Evolutionary conservation across 148 eudicot genomes (phyloP).

Genomic region (Linanthus parryae): DNA sequence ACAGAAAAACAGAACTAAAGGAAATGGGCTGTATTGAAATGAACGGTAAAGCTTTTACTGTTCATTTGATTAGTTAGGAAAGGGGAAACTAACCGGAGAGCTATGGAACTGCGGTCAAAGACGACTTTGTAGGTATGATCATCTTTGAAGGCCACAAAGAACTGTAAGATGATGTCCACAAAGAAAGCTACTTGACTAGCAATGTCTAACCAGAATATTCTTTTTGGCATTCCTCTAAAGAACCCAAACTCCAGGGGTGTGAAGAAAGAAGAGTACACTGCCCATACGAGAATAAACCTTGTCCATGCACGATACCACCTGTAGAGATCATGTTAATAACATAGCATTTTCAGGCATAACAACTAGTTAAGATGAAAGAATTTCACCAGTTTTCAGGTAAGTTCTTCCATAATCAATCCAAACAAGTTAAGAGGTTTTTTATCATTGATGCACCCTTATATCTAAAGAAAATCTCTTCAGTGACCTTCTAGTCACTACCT

Average conservation of each 20-base stretch:
- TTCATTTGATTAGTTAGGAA: too few relatives aligned
- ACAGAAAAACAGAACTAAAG: background rate
- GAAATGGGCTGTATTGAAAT: background rate
- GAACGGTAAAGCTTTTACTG: too few relatives aligned
- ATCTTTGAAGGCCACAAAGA: constrained; percentile 84
- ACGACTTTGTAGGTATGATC: constrained; percentile 60
- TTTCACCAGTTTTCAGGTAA: too few relatives aligned
- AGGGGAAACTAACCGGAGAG: constrained; percentile 42
- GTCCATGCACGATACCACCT: constrained; percentile 81
- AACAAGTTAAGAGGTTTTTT: too few relatives aligned
- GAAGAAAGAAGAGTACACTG: constrained; percentile 72
- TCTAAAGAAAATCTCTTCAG: too few relatives aligned
- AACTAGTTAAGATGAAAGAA: too few relatives aligned
- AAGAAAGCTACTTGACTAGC: constrained; percentile 75
- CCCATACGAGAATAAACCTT: constrained; percentile 68
- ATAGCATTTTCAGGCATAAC: too few relatives aligned
- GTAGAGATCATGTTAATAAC: too few relatives aligned
- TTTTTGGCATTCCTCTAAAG: constrained; percentile 73
- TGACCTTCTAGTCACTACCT: too few relatives aligned
- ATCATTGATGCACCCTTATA: too few relatives aligned
- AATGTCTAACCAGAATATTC: constrained; percentile 62
- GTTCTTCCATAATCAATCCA: too few relatives aligned
- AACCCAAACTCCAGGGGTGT: constrained; percentile 97
- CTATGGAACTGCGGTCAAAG: constrained; percentile 48
- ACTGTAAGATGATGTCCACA: constrained; percentile 61